Conservation (phyloP, 805 yeast genomes). For the Cyberlindnera suaveolens region DNA sequence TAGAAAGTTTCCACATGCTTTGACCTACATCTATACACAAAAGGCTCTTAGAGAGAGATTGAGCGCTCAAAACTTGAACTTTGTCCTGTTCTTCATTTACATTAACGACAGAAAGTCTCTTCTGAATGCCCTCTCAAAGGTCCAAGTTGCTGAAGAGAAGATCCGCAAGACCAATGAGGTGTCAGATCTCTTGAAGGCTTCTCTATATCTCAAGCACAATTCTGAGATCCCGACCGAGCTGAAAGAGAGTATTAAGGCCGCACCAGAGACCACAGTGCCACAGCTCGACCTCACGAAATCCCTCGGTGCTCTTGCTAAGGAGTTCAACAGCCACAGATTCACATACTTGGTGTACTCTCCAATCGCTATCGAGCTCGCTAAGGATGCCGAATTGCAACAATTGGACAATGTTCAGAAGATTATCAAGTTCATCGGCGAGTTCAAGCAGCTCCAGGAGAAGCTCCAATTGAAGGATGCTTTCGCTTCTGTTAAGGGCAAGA, state of each 20-base stretch:
- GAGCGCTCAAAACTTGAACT: conserved; percentile 13
- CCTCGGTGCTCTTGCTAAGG: conserved; percentile 6
- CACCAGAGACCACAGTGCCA: conserved; percentile 7
- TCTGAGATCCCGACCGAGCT: conserved; percentile 10
- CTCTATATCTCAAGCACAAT: conserved; percentile 11
- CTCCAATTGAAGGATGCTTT: conserved; percentile 6
- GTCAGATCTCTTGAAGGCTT: conserved; percentile 14
- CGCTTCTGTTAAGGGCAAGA: conserved; percentile 1
- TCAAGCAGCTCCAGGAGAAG: conserved; percentile 7
- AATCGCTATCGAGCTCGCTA: conserved; percentile 12
- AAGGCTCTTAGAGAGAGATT: conserved; percentile 6
- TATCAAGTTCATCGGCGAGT: conserved; percentile 5
- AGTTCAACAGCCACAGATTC: conserved; percentile 11
- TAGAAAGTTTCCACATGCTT: conserved; percentile 18
- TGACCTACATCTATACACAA: conserved; percentile 17
- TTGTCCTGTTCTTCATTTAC: conserved; percentile 17
- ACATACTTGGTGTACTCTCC: conserved; percentile 21
- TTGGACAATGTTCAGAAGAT: conserved; percentile 2
- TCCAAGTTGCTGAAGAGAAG: conserved; percentile 9
- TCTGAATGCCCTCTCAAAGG: conserved; percentile 9
- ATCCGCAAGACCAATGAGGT: conserved; percentile 6
- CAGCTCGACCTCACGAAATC: conserved; percentile 4
- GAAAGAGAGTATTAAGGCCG: conserved; percentile 1
- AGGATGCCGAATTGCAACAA: conserved; percentile 9
- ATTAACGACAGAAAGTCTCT: conserved; percentile 16